phyloP scores from a whole-genome alignment of 1,284 basidiomycete species.

The Phellopilus nigrolimitatus region DNA sequence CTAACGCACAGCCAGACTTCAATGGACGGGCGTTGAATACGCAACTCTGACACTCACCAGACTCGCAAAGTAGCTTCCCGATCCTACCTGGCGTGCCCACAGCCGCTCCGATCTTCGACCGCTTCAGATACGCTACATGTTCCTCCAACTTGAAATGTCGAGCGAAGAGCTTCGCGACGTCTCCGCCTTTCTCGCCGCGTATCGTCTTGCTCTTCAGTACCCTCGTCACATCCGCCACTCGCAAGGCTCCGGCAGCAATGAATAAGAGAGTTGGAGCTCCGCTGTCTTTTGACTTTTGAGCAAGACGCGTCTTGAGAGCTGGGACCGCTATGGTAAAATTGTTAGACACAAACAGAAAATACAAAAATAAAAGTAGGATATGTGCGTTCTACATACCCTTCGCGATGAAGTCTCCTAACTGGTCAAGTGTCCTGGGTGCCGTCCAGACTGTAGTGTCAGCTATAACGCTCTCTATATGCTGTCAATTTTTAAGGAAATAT shows the following conservation, averaged over 20 bases:
- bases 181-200: conserved; percentile 72
- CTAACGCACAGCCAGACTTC: conserved; percentile 34
- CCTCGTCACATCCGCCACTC: conserved; percentile 73
- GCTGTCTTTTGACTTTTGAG: conserved; percentile 64
- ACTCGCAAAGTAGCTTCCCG: conserved; percentile 73
- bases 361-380: conserved; percentile 6
- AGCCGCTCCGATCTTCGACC: conserved; percentile 72
- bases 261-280: conserved; percentile 78
- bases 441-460: conserved; percentile 70
- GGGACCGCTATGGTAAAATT: conserved; percentile 50
- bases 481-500: conserved; percentile 40
- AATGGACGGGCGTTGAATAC: neutral
- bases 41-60: conserved; percentile 46
- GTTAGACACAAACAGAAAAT: neutral
- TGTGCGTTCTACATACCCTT: conserved; percentile 58
- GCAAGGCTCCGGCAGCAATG: conserved; percentile 70
- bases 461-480: conserved; percentile 61
- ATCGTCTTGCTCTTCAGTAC: conserved; percentile 63
- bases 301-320: conserved; percentile 59
- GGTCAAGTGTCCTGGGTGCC: conserved; percentile 61
- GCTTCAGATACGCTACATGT: conserved; percentile 69
- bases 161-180: conserved; percentile 82
- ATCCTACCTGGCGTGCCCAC: conserved; percentile 80
- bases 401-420: conserved; percentile 66
- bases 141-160: conserved; percentile 82